Conservation (phyloP, 805 yeast genomes). For the Candida endomychidarum region DNA sequence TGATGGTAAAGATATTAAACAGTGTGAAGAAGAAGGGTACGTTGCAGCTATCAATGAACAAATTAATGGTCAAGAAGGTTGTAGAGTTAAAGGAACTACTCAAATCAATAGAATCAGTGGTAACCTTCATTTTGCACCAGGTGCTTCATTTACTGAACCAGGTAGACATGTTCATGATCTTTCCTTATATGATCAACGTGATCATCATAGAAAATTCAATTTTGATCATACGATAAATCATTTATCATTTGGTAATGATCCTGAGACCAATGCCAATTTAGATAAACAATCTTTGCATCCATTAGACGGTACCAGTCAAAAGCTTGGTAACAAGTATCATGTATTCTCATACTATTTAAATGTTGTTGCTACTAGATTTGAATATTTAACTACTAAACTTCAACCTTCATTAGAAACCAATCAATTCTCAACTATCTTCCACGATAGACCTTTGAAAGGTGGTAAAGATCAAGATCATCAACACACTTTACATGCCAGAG, state of each 20-base stretch:
- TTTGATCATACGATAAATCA: slow-evolving; percentile 79
- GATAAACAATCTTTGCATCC: slow-evolving; percentile 55
- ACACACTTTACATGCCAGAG: slow-evolving; percentile 73
- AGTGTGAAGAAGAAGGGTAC: slow-evolving; percentile 88
- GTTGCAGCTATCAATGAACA: slow-evolving; percentile 59
- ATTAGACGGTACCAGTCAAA: slow-evolving; percentile 51
- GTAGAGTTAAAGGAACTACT: slow-evolving; percentile 79
- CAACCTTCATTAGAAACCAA: slow-evolving; percentile 65
- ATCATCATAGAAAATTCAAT: slow-evolving; percentile 55
- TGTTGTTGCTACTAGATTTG: slow-evolving; percentile 87
- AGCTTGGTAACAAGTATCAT: slow-evolving; percentile 53
- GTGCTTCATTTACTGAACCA: slow-evolving; percentile 61
- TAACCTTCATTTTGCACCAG: slow-evolving; percentile 94
- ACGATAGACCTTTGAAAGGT: slow-evolving; percentile 80
- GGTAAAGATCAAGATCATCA: slow-evolving; percentile 93
- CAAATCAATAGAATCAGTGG: slow-evolving; percentile 85
- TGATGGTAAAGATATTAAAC: slow-evolving; percentile 84
- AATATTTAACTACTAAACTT: slow-evolving; percentile 51
- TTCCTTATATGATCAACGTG: slow-evolving; percentile 61
- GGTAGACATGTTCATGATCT: slow-evolving; percentile 82
- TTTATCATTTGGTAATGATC: slow-evolving; percentile 76
- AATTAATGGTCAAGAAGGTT: slow-evolving; percentile 68
- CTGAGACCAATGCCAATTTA: slow-evolving; percentile 26
- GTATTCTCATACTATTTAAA: slow-evolving; percentile 78
- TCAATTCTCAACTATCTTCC: slow-evolving; percentile 86